Evolutionary conservation across 2,329 filamentous ascomycete species (phyloP).

Genomic region (Aspergillus japonicus): DNA sequence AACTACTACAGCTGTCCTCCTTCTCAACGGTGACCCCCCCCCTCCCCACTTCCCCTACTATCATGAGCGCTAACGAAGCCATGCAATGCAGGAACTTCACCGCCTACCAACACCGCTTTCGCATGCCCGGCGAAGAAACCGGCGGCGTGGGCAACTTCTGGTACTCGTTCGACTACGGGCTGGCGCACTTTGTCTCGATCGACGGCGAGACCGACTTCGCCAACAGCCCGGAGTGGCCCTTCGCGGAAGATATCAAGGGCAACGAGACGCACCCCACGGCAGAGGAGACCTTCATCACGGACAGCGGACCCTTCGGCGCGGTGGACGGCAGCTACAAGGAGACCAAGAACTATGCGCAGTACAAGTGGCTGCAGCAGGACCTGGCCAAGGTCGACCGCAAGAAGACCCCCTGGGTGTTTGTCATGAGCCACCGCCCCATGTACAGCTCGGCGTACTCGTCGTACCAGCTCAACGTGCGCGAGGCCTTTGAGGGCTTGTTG

Average conservation of each 20-base stretch:
- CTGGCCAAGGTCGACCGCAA: slow-evolving; percentile 46
- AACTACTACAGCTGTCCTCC: slow-evolving; percentile 55
- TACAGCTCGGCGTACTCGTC: slow-evolving; percentile 47
- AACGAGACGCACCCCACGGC: slow-evolving; percentile 43
- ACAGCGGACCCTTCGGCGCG: slow-evolving; percentile 51
- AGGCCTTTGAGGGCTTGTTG: slow-evolving; percentile 48
- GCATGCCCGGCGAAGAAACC: slow-evolving; percentile 50
- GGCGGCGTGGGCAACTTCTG: slow-evolving; percentile 54
- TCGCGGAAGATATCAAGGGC: slow-evolving; percentile 44
- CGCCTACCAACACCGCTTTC: slow-evolving; percentile 53
- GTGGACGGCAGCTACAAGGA: slow-evolving; percentile 43
- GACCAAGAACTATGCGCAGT: slow-evolving; percentile 48
- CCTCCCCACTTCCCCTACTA: neutral
- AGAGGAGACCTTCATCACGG: slow-evolving; percentile 48
- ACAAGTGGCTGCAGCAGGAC: slow-evolving; percentile 49
- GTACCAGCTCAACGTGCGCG: slow-evolving; percentile 47
- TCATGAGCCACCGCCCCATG: slow-evolving; percentile 52
- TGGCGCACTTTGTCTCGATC: slow-evolving; percentile 53
- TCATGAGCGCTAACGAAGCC: neutral
- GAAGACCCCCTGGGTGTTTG: slow-evolving; percentile 53
- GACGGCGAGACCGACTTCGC: slow-evolving; percentile 53
- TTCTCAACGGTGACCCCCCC: slow-evolving; percentile 43
- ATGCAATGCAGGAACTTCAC: slow-evolving; percentile 47
- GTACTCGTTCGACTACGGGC: slow-evolving; percentile 56
- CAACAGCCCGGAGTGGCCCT: slow-evolving; percentile 48